Evolutionary conservation across 179 eudicot species (phyloP), one percentile per base, ranked within the genome.

Genomic region (Carnegiea gigantea): DNA sequence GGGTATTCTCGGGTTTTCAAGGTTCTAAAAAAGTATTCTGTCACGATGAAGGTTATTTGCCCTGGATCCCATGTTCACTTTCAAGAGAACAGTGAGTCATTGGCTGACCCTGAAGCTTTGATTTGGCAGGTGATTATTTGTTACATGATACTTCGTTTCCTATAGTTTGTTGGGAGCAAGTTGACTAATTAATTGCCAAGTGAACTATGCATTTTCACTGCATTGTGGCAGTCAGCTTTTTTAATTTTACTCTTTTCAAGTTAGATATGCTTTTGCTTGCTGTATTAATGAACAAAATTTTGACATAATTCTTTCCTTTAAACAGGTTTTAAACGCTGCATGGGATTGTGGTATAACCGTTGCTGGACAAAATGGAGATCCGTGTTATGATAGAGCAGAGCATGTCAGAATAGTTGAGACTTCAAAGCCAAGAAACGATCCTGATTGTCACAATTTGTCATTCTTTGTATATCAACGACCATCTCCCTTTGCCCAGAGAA

Each of bases 351-450:
- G 91, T 70, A 80, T 92, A 77, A 75, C 79, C 77, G 84, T 92
- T 72, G 89, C 89, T 77, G 92, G 94, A 77, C 89, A 92, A 80
- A 92, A 89, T 83, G 90, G 86, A 59, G 83, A 82, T 80, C 87
- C 91, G 75, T 91, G 92, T 80, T 88, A 84, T 84, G 92, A 92
- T 79, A 91, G 89, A 83, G 95, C 85, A 81, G 89, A 87, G 70
- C 90, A 83, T 77, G 70, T 81, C 72, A 87, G 84, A 83, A 78
- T 91, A n/a, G 81, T 84, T 75, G 93, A 89, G 81, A 84, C 83
- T 78, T 88, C 92, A 80, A 92, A 86, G 82, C 95, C 95, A 72
- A 89, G 88, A 79, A 86, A 89, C 54, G 89, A 92, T 87, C 93
- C 95, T 62, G 95, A 92, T 82, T 82, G 24, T 40, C 83, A 76